Conservation (phyloP, 176 grass and related monocot genomes). For the Ensete ventricosum region DNA sequence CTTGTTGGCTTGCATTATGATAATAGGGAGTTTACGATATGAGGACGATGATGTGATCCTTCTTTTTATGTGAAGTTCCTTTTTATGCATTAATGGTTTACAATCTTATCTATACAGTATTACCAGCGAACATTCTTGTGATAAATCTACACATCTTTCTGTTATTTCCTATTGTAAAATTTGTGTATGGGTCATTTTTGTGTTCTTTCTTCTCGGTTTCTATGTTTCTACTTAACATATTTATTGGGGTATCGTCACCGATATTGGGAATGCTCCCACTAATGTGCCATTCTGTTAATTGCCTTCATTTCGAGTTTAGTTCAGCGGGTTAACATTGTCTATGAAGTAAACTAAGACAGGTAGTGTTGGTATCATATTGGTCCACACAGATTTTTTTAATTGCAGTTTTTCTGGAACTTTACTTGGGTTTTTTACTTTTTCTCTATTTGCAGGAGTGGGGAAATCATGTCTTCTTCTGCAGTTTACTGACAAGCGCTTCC, state of each 20-base stretch:
- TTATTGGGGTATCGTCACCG: not conserved
- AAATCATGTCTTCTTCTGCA: slow-evolving; percentile 57
- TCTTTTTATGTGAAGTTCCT: not conserved
- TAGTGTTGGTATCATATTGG: not conserved
- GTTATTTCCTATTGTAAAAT: no score
- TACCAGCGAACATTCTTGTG: no score
- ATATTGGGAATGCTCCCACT: not conserved
- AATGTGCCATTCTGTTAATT: not conserved
- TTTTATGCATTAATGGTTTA: no score
- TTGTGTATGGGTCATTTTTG: no score
- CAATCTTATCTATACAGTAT: no score
- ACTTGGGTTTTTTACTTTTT: not conserved
- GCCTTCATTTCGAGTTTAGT: not conserved
- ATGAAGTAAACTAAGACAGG: not conserved
- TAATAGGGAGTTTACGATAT: not conserved
- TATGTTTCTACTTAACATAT: not conserved
- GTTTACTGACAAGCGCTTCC: slow-evolving; percentile 53
- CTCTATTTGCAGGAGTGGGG: slow-evolving; percentile 33
- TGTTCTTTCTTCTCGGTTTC: no score
- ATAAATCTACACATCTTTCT: no score
- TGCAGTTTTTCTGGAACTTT: not conserved
- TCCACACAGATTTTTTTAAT: no score
- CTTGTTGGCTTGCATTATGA: not conserved
- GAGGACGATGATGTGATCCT: not conserved
- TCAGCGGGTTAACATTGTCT: not conserved